Evolutionary conservation across 2,329 filamentous ascomycete genomes (phyloP).

Genomic region (Exophiala mesophila): DNA sequence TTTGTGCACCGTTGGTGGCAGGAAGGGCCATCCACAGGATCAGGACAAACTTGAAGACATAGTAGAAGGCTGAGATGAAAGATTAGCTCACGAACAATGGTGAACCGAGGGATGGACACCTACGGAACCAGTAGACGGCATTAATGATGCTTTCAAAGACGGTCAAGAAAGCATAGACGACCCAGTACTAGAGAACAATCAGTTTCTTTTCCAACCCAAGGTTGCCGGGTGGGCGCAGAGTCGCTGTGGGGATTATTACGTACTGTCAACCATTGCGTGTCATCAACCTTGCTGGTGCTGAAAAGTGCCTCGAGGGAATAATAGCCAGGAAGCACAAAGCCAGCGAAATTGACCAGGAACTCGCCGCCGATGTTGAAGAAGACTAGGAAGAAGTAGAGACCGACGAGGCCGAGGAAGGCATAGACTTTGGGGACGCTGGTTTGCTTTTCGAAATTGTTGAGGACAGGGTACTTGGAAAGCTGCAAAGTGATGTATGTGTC

Average conservation of each 20-base stretch:
- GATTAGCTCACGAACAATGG: conserved; percentile 25
- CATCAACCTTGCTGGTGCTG: conserved; percentile 55
- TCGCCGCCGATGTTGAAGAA: conserved; percentile 68
- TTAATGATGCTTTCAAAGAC: conserved; percentile 62
- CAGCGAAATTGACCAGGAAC: conserved; percentile 63
- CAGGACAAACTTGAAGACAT: conserved; percentile 98
- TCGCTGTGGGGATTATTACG: conserved; percentile 22
- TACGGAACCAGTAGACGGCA: conserved; percentile 66
- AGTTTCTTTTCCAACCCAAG: too few relatives aligned
- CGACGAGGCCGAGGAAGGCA: conserved; percentile 58
- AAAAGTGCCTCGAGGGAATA: conserved; percentile 63
- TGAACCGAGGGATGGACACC: conserved; percentile 15
- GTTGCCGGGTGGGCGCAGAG: too few relatives aligned
- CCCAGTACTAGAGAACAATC: conserved; percentile 63
- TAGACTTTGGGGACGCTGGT: conserved; percentile 66
- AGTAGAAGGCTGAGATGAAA: conserved; percentile 72
- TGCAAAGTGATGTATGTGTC: conserved; percentile 29
- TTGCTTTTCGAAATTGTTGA: conserved; percentile 65
- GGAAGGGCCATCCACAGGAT: conserved; percentile 97
- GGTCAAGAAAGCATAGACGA: conserved; percentile 61
- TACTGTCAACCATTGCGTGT: conserved; percentile 64
- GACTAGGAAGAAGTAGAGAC: conserved; percentile 65
- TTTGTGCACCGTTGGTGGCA: conserved; percentile 90
- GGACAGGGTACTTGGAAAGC: conserved; percentile 63
- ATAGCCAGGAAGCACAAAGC: conserved; percentile 61